Evolutionary conservation across 1,284 basidiomycete species (phyloP).

Genomic region (Ganoderma boninense): DNA sequence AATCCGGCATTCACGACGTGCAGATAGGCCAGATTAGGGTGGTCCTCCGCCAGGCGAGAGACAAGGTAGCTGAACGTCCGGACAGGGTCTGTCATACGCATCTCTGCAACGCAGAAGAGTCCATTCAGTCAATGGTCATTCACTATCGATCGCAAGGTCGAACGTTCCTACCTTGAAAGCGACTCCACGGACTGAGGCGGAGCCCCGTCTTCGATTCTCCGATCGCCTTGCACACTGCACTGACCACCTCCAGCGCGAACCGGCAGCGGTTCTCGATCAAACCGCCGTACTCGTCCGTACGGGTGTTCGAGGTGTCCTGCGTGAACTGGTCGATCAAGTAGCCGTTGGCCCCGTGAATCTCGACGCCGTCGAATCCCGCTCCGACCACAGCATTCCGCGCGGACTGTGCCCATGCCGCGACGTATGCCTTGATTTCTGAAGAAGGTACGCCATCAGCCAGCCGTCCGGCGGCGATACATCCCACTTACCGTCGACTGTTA

Average conservation of each 20-base stretch:
- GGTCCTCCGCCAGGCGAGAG: conserved; percentile 43
- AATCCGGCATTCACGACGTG: conserved; percentile 55
- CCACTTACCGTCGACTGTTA: not conserved
- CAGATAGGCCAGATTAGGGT: conserved; percentile 63
- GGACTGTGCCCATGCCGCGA: conserved; percentile 46
- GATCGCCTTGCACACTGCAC: conserved; percentile 55
- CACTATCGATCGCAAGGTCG: conserved; percentile 41
- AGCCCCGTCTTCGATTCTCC: conserved; percentile 54
- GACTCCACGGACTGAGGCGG: conserved; percentile 62
- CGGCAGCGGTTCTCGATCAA: conserved; percentile 60
- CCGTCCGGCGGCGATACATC: no score
- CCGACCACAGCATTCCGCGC: conserved; percentile 51
- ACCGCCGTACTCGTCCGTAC: conserved; percentile 69
- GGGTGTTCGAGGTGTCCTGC: conserved; percentile 55
- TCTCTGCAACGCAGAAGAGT: conserved; percentile 37
- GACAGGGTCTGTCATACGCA: conserved; percentile 57
- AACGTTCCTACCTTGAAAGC: conserved; percentile 41
- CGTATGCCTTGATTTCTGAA: conserved; percentile 52
- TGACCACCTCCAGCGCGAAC: conserved; percentile 58
- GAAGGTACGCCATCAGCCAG: not conserved
- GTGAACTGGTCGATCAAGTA: conserved; percentile 54
- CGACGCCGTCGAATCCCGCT: conserved; percentile 58
- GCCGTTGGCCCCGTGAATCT: conserved; percentile 46
- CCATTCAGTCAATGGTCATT: not conserved
- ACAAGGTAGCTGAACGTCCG: conserved; percentile 53